Conservation (phyloP, 2,329 filamentous ascomycete species). For the Pseudogymnoascus sp. region DNA sequence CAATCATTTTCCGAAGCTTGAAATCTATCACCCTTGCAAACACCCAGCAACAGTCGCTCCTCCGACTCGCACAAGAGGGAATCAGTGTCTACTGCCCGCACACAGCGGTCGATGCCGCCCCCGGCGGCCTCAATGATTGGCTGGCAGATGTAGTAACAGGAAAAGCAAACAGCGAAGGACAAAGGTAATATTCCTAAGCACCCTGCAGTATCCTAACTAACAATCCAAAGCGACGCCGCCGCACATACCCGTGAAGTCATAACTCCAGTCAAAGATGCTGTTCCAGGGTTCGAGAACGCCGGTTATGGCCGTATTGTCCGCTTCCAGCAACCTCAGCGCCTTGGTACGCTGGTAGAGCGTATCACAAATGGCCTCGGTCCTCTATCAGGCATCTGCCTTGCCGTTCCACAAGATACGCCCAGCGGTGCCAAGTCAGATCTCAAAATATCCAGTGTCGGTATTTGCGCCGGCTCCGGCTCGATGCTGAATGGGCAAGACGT, state of each 20-base stretch:
- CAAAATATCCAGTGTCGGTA: constrained; percentile 62
- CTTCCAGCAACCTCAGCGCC: constrained; percentile 21
- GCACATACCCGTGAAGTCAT: constrained; percentile 21
- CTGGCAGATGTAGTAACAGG: constrained; percentile 77
- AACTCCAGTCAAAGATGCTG: constrained; percentile 21
- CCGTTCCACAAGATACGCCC: constrained; percentile 24
- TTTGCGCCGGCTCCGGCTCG: constrained; percentile 80
- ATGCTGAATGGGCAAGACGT: constrained; percentile 65
- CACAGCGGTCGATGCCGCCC: constrained; percentile 84
- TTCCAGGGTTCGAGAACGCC: constrained; percentile 23
- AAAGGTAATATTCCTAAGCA: neutral
- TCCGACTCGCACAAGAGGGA: constrained; percentile 74
- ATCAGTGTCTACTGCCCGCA: constrained; percentile 96
- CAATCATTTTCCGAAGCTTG: constrained; percentile 89
- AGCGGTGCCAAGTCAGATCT: constrained; percentile 17
- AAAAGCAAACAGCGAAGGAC: constrained; percentile 22
- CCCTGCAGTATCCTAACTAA: constrained; percentile 22
- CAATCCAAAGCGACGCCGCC: neutral
- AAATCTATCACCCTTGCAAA: constrained; percentile 82
- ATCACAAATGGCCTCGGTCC: constrained; percentile 20
- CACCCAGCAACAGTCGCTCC: constrained; percentile 76
- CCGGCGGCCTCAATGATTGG: constrained; percentile 86
- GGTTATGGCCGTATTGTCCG: constrained; percentile 30
- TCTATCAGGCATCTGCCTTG: constrained; percentile 22
- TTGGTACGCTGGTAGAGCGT: constrained; percentile 20